Percentiles rank a stretch among this genome's conserved stretches.
These are phyloP conservation scores for Globisporangium takayamanum DNA, from an alignment of 352 stramenopile species.

Conservation along the genomic window DNA sequence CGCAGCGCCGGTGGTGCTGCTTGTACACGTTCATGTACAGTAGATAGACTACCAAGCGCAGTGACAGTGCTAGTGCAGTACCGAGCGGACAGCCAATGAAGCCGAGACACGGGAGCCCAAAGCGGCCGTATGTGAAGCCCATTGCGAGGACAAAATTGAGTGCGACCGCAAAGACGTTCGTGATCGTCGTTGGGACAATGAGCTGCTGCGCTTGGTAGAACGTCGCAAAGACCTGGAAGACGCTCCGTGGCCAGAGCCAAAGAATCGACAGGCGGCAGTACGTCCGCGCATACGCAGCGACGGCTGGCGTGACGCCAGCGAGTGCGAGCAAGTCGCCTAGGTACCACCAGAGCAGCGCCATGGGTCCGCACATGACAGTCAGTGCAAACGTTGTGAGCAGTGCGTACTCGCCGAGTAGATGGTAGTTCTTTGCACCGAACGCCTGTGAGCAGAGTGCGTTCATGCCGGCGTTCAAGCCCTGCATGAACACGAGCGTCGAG, in stretches of 20 bases:
- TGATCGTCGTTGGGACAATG: conserved; percentile 54
- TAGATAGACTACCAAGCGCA: conserved; percentile 46
- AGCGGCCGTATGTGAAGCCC: conserved; percentile 57
- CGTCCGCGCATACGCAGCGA: conserved; percentile 37
- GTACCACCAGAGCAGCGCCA: conserved; percentile 75
- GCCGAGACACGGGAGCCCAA: conserved; percentile 48
- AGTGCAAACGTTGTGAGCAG: conserved; percentile 54
- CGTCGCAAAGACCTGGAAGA: conserved; percentile 67
- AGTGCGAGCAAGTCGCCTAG: conserved; percentile 44
- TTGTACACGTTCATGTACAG: conserved; percentile 68
- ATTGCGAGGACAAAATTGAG: conserved; percentile 59
- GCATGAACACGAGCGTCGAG: conserved; percentile 72
- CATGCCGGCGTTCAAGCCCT: conserved; percentile 73
- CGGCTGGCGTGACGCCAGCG: conserved; percentile 31
- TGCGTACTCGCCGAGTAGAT: conserved; percentile 59
- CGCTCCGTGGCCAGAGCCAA: conserved; percentile 70
- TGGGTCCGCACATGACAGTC: conserved; percentile 54
- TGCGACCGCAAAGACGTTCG: conserved; percentile 53
- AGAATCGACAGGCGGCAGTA: conserved; percentile 70
- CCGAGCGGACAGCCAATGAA: conserved; percentile 78
- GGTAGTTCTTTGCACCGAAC: conserved; percentile 78
- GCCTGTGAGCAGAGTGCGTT: conserved; percentile 81
- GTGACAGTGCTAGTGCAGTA: conserved; percentile 43
- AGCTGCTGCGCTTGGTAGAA: conserved; percentile 84
- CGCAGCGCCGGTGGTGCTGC: conserved; percentile 41